Conservation (phyloP, 495 filamentous ascomycete species). For the Aspergillus bertholletiae region DNA sequence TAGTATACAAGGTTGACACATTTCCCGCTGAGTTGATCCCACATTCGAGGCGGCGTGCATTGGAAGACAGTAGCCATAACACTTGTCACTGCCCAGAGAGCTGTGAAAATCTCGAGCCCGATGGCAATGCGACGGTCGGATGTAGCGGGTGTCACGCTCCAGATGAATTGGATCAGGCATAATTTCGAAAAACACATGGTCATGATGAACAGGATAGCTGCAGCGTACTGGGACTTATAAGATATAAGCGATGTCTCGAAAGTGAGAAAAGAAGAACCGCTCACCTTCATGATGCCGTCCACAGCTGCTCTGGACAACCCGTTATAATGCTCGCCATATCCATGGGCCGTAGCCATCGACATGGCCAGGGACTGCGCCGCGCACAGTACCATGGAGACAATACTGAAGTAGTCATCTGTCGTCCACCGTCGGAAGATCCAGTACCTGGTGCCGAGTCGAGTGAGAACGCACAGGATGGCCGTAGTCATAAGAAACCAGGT, state of each 20-base stretch:
- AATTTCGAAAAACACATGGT: constrained; percentile 32
- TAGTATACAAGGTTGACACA: constrained; percentile 36
- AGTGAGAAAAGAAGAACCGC: not conserved
- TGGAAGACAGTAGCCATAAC: constrained; percentile 39
- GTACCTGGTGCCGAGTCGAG: constrained; percentile 6
- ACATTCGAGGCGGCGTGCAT: constrained; percentile 33
- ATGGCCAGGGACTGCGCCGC: not conserved
- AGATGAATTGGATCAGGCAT: constrained; percentile 29
- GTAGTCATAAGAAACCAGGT: constrained; percentile 9
- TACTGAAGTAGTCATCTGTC: constrained; percentile 4
- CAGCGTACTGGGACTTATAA: constrained; percentile 31
- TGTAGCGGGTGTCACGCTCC: constrained; percentile 12
- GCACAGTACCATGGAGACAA: not conserved
- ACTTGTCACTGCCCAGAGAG: constrained; percentile 29
- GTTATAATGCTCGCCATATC: constrained; percentile 6
- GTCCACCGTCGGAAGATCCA: constrained; percentile 1
- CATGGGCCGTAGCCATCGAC: constrained; percentile 2
- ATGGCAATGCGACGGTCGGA: constrained; percentile 19
- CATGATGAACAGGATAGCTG: constrained; percentile 26
- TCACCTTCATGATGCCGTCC: constrained; percentile 4
- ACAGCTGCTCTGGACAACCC: not conserved
- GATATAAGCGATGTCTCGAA: not conserved
- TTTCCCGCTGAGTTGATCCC: constrained; percentile 29
- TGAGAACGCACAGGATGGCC: not conserved
- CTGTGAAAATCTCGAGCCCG: constrained; percentile 21